Percentiles rank a stretch among this genome's conserved stretches.
Evolutionary conservation across 768 basidiomycete species (phyloP).

Genomic region (Baorangia bicolor): DNA sequence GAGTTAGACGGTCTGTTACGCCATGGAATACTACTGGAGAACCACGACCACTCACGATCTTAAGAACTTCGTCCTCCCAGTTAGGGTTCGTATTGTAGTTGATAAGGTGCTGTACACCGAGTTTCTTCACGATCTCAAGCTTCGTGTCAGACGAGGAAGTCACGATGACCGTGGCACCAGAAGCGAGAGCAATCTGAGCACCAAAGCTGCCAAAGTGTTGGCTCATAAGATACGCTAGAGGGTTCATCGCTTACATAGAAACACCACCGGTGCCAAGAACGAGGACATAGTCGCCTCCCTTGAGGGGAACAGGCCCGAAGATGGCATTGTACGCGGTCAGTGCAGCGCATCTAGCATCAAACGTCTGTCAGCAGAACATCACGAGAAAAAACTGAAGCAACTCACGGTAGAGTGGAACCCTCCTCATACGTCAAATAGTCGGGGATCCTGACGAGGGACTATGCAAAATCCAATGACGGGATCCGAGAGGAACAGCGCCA

Average conservation of each 20-base stretch:
- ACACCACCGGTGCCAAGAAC: constrained; percentile 58
- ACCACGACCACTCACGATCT: constrained; percentile 36
- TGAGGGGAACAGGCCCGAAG: constrained; percentile 46
- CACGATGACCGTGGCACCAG: constrained; percentile 62
- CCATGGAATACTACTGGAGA: not conserved
- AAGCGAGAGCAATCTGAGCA: constrained; percentile 58
- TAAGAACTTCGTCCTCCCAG: constrained; percentile 55
- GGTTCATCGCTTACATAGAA: constrained; percentile 39
- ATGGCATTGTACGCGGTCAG: constrained; percentile 66
- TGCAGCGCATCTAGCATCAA: constrained; percentile 46
- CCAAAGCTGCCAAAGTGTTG: constrained; percentile 43
- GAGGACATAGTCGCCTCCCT: constrained; percentile 59
- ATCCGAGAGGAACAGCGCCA: not conserved
- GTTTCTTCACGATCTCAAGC: constrained; percentile 47
- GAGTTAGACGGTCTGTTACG: not conserved
- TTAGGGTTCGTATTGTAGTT: constrained; percentile 59
- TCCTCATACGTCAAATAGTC: constrained; percentile 60
- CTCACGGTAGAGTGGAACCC: constrained; percentile 61
- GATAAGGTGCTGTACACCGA: constrained; percentile 56
- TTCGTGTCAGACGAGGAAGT: constrained; percentile 70
- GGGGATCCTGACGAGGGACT: constrained; percentile 54
- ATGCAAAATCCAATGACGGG: not conserved
- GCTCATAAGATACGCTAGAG: not conserved
- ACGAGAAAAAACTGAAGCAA: not conserved
- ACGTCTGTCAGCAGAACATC: not conserved